Base-by-base conservation (phyloP, 2,329 filamentous ascomycete genomes). In the Atkinsonella hypoxylon region DNA sequence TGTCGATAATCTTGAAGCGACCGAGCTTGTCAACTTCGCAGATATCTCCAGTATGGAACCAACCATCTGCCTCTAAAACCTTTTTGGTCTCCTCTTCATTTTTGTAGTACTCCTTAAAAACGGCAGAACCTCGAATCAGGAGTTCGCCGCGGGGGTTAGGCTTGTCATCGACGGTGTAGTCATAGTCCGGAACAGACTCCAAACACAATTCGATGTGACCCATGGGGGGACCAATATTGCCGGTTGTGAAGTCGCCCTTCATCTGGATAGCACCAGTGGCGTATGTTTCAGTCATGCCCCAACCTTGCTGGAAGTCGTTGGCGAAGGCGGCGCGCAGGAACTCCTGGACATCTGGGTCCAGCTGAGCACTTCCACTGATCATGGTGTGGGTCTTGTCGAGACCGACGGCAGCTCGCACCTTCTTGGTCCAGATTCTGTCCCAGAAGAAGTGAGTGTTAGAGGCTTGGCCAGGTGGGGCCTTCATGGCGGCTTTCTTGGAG, bases 21-120 rank as follows among this genome's bases (percentile, higher is more conserved):
- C 93, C 93, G 62, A 87, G 69, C 58, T 82, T 82, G 67, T 98
- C 93, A 22, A 98, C 76, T 56, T 83, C 79, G 62, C 82, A 88
- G 57, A 98, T 91, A 61, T 98, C 93, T 50, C 93, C 93, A 0
- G 89, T 96, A 65, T 87, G 86, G 79, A 98, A 97, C 93, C 93
- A 98, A 54, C 93, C 93, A 57, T 96, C 89, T 32, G 83, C 73
- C 9, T 91, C 88, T 44, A 97, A 74, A 0, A 83, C 76, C 69
- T 93, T 93, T 52, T 74, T 70, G 1, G 91, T 97, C 75, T 96
- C 91, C 55, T 86, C 89, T 0, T 82, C 77, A 67, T 95, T 94
- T 72, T 88, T 89, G 75, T 84, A 91, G 71, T 98, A 98, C 64
- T 89, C 87, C 48, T 71, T 73, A 76, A 97, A 96, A 50, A 90